These are phyloP conservation scores for Immersiporthe knoxdaviesiana DNA, from an alignment of 2,329 filamentous ascomycete species.

Conservation along the genomic window DNA sequence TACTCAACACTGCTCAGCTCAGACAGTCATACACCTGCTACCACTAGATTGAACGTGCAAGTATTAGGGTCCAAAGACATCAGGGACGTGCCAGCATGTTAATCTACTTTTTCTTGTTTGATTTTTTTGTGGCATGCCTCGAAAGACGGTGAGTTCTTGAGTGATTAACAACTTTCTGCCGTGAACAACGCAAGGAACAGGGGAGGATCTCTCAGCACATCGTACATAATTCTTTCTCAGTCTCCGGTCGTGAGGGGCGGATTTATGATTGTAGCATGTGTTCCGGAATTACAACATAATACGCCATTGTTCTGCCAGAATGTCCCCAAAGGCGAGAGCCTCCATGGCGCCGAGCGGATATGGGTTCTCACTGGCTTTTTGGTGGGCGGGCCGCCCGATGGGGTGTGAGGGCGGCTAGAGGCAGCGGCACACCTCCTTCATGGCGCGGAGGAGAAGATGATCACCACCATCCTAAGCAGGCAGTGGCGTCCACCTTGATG, in stretches of 20 bases:
- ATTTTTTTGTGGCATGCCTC: not conserved
- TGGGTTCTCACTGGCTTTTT: not conserved
- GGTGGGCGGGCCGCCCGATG: slow-evolving; percentile 1
- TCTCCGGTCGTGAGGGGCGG: not conserved
- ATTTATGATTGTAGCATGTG: not conserved
- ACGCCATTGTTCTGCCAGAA: not conserved
- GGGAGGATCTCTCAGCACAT: not conserved
- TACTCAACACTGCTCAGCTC: not conserved
- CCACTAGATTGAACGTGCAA: not conserved
- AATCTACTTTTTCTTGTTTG: not conserved
- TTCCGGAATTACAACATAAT: not conserved
- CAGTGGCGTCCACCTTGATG: not conserved
- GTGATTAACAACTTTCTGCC: too few relatives aligned
- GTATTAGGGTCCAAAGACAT: not conserved
- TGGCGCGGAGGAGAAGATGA: not conserved
- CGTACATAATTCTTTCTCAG: not conserved
- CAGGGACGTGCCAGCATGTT: not conserved
- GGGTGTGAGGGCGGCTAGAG: not conserved
- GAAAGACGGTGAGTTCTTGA: too few relatives aligned
- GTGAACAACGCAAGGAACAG: not conserved
- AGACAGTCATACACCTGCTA: not conserved
- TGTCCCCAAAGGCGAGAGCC: not conserved
- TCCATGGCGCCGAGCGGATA: not conserved
- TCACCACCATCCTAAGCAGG: not conserved
- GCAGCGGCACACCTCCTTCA: not conserved